These are phyloP conservation scores for Phytophthora cajani DNA, from an alignment of 352 stramenopile genomes.

Conservation along the genomic window DNA sequence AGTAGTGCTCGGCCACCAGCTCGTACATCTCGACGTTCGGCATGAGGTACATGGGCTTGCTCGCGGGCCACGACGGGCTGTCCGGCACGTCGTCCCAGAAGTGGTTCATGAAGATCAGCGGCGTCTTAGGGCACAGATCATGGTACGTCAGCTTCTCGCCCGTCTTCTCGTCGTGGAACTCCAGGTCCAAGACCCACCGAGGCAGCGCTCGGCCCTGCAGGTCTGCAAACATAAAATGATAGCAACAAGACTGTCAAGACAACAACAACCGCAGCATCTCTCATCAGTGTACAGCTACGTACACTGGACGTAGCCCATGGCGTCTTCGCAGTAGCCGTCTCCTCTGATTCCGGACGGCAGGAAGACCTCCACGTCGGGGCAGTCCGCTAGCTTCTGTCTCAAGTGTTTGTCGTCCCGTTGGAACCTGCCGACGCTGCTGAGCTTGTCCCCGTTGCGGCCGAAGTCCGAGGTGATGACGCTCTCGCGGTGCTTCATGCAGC, in stretches of 20 bases:
- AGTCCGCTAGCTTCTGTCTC: slow-evolving; percentile 52
- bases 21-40: slow-evolving; percentile 69
- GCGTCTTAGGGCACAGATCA: slow-evolving; percentile 59
- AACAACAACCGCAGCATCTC: not conserved
- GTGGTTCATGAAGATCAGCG: slow-evolving; percentile 68
- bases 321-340: slow-evolving; percentile 78
- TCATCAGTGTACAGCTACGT: slow-evolving; percentile 14
- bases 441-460: slow-evolving; percentile 24
- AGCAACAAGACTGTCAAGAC: slow-evolving; percentile 1
- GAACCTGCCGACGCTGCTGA: slow-evolving; percentile 24
- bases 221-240: slow-evolving; percentile 25
- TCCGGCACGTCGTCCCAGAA: slow-evolving; percentile 50
- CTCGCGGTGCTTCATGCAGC: slow-evolving; percentile 46
- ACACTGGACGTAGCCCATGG: slow-evolving; percentile 77
- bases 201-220: slow-evolving; percentile 55
- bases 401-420: slow-evolving; percentile 45
- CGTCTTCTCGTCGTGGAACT: slow-evolving; percentile 43
- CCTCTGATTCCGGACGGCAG: slow-evolving; percentile 50
- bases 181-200: slow-evolving; percentile 47
- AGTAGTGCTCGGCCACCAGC: slow-evolving; percentile 50
- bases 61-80: slow-evolving; percentile 36
- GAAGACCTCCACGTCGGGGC: slow-evolving; percentile 70
- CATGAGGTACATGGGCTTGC: slow-evolving; percentile 58
- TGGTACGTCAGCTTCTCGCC: slow-evolving; percentile 49
- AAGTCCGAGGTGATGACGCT: slow-evolving; percentile 52